These are phyloP conservation scores for Astrothelium subdiscretum DNA, from an alignment of 495 filamentous ascomycete genomes.

Conservation along the genomic window DNA sequence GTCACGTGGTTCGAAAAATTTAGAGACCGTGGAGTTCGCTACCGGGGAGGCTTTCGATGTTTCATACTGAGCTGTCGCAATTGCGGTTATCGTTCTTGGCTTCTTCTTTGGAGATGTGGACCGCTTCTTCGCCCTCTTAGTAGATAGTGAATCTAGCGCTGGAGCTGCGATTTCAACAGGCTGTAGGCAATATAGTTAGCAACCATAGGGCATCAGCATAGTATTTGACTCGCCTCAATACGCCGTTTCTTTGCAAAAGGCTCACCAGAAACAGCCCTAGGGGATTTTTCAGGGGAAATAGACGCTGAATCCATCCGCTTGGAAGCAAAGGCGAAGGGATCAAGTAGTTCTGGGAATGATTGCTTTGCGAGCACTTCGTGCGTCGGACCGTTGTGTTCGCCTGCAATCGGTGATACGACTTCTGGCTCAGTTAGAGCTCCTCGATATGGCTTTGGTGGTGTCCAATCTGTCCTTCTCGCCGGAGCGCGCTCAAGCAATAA, in stretches of 20 bases:
- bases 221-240: neutral
- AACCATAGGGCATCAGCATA: neutral
- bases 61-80: slow-evolving; percentile 68
- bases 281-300: neutral
- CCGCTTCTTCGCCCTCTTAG: slow-evolving; percentile 27
- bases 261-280: neutral
- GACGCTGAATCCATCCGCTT: slow-evolving; percentile 10
- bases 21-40: slow-evolving; percentile 3
- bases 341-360: slow-evolving; percentile 5
- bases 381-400: neutral
- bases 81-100: slow-evolving; percentile 70
- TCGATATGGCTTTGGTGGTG: slow-evolving; percentile 29
- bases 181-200: neutral
- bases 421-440: neutral
- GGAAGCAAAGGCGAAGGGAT: slow-evolving; percentile 4
- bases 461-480: slow-evolving; percentile 45
- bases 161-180: neutral
- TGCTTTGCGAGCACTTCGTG: neutral
- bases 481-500: slow-evolving; percentile 36
- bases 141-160: neutral
- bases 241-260: neutral
- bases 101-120: slow-evolving; percentile 56
- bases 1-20: slow-evolving; percentile 16
- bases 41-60: slow-evolving; percentile 21
- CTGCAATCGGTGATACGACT: neutral